Base-by-base conservation (phyloP, 331 rosid species). In the Prunus yedoensis region DNA sequence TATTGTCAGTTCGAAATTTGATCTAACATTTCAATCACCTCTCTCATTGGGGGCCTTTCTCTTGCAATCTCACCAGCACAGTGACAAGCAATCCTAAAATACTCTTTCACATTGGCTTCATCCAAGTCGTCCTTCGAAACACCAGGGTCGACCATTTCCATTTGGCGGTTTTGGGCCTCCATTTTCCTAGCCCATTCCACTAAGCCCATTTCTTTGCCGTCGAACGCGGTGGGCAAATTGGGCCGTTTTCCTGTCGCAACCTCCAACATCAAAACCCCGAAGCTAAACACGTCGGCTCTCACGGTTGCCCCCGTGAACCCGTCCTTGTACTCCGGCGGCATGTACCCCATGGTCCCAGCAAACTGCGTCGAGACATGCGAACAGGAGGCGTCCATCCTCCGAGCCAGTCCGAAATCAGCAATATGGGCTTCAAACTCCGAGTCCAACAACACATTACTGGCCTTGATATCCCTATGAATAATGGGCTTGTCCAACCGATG, bases 321-420 rank as follows among this genome's bases (percentile, higher is more conserved):
- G 0, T 77, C 86, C 54, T 71, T 81, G 43, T 90, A 94, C 82
- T 94, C 99, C 18, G 97, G 99, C 0, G 97, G 96, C 97, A 94
- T 94, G 88, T 94, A 94, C 1, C 99, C 99, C 61, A 87, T 89
- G 0, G 99, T 92, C 8, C 99, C 99, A 1, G 97, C 97, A 1
- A 84, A 78, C 20, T 92, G 97, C 3, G 97, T 94, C 0, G 97
- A 94, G 68, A 92, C 97, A 60, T 94, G 97, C 0, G 97, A 84
- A 13, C 62, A 45, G 0, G 91, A 73, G 0, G 61, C 10, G 5
- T 88, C 96, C 0, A 94, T 81, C 51, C 80, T 83, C 25, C 99
- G 77, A 0, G 99, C 99, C 0, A 94, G 94, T 70, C 99, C 99
- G 47, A 94, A 94, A 80, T 92, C 99, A 3, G 97, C 88, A 15